Evolutionary conservation across 2,329 filamentous ascomycete species (phyloP).

Genomic region (Alternaria gansuensis): DNA sequence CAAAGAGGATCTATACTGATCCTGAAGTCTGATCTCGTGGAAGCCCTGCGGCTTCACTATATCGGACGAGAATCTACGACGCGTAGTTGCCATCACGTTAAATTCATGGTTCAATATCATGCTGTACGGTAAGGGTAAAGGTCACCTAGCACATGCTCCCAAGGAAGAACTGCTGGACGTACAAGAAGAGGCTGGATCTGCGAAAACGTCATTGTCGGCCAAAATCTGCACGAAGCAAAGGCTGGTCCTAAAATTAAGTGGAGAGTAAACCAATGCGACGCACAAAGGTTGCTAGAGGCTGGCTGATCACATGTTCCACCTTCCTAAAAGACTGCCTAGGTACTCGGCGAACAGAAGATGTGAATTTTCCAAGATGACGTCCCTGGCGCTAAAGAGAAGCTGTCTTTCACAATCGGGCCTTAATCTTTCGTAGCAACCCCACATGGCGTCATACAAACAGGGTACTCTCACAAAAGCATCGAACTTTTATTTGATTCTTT

Average conservation of each 20-base stretch:
- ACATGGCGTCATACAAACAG: constrained; percentile 16
- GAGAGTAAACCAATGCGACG: neutral
- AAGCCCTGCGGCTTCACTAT: neutral
- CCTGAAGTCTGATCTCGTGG: neutral
- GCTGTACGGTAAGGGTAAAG: neutral
- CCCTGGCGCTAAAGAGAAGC: neutral
- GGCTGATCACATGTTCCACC: neutral
- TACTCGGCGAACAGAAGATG: neutral
- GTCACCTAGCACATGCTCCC: neutral
- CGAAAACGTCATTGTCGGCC: neutral
- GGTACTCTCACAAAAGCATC: constrained; percentile 3
- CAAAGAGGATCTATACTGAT: neutral
- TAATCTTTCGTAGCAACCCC: constrained; percentile 11
- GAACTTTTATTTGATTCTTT: constrained; percentile 4
- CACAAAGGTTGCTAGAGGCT: neutral
- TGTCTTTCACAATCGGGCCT: constrained; percentile 13
- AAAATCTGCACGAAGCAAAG: neutral
- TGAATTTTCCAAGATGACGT: constrained; percentile 2
- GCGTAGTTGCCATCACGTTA: neutral
- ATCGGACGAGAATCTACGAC: neutral
- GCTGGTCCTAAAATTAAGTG: neutral
- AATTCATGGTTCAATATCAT: neutral
- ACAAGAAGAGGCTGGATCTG: neutral
- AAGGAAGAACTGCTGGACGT: neutral
- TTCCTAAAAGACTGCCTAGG: neutral